Conservation (phyloP, 1,284 basidiomycete species). For the Fomitopsis pinicola region DNA sequence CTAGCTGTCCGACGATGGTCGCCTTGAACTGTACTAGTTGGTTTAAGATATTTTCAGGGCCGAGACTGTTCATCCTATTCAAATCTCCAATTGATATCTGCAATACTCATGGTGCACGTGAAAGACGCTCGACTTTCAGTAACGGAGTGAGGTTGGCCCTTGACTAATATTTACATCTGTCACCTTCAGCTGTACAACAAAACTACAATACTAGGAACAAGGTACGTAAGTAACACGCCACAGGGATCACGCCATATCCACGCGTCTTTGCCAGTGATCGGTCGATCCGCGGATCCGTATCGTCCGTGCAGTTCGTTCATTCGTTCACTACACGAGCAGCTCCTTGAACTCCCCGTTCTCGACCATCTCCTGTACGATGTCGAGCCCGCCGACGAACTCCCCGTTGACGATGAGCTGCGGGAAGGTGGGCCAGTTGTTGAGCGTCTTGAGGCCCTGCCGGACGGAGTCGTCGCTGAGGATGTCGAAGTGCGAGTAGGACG, state of each 20-base stretch:
- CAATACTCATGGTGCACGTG: too few relatives aligned
- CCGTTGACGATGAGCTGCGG: conserved; percentile 64
- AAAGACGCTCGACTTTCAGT: too few relatives aligned
- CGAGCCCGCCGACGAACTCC: conserved; percentile 69
- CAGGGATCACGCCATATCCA: not conserved
- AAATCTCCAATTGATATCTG: too few relatives aligned
- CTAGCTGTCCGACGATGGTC: too few relatives aligned
- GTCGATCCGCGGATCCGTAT: not conserved
- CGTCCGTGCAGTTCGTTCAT: not conserved
- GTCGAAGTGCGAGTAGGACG: conserved; percentile 71
- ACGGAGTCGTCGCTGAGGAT: conserved; percentile 71
- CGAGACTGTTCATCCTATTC: too few relatives aligned
- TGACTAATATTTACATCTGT: not conserved
- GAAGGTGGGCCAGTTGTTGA: conserved; percentile 69
- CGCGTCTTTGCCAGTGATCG: not conserved
- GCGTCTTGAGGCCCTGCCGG: conserved; percentile 57
- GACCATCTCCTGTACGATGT: conserved; percentile 64
- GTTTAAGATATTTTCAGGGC: too few relatives aligned
- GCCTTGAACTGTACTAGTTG: too few relatives aligned
- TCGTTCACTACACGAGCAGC: conserved; percentile 15
- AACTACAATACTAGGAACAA: not conserved
- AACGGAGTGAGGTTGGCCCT: not conserved
- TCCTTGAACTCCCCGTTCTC: conserved; percentile 42
- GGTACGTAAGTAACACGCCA: not conserved
- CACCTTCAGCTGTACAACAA: not conserved